Percentiles rank a stretch among this genome's conserved stretches.
Evolutionary conservation across 2,329 filamentous ascomycete genomes (phyloP).

Genomic region (Huntiella moniliformis): DNA sequence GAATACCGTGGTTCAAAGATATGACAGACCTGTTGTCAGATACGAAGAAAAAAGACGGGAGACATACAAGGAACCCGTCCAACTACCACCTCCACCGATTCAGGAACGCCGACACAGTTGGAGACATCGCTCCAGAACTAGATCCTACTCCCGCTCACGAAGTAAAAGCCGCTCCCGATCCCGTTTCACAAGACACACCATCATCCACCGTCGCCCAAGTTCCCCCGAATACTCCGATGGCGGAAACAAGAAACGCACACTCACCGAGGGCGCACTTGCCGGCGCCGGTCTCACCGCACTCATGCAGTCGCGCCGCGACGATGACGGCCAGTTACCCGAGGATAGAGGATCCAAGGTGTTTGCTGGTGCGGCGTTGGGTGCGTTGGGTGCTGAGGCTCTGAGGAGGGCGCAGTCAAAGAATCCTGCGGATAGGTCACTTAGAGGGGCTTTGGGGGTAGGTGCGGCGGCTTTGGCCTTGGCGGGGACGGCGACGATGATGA

Average conservation of each 20-base stretch:
- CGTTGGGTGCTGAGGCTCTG: slow-evolving; percentile 41
- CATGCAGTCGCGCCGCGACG: slow-evolving; percentile 33
- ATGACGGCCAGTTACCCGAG: slow-evolving; percentile 29
- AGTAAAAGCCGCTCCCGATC: slow-evolving; percentile 23
- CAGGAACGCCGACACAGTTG: slow-evolving; percentile 19
- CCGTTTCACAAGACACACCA: slow-evolving; percentile 27
- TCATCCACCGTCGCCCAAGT: slow-evolving; percentile 23
- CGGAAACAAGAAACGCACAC: slow-evolving; percentile 34
- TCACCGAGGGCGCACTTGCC: slow-evolving; percentile 46
- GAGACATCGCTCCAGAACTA: slow-evolving; percentile 20
- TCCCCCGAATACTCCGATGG: slow-evolving; percentile 15
- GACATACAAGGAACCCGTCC: slow-evolving; percentile 14
- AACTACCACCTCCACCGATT: slow-evolving; percentile 13
- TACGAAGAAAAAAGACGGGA: slow-evolving; percentile 18
- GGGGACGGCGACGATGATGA: slow-evolving; percentile 45
- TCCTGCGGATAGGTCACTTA: slow-evolving; percentile 27
- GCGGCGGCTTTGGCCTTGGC: slow-evolving; percentile 45
- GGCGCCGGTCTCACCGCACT: slow-evolving; percentile 44
- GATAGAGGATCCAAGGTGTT: slow-evolving; percentile 39
- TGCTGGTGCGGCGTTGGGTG: slow-evolving; percentile 43
- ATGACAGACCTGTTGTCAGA: slow-evolving; percentile 16
- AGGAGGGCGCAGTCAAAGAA: slow-evolving; percentile 43
- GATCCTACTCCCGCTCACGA: slow-evolving; percentile 17
- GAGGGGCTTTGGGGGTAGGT: slow-evolving; percentile 43
- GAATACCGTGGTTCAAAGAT: slow-evolving; percentile 7